phyloP scores from a whole-genome alignment of 2,329 filamentous ascomycete genomes.

The Aureobasidium sp. region DNA sequence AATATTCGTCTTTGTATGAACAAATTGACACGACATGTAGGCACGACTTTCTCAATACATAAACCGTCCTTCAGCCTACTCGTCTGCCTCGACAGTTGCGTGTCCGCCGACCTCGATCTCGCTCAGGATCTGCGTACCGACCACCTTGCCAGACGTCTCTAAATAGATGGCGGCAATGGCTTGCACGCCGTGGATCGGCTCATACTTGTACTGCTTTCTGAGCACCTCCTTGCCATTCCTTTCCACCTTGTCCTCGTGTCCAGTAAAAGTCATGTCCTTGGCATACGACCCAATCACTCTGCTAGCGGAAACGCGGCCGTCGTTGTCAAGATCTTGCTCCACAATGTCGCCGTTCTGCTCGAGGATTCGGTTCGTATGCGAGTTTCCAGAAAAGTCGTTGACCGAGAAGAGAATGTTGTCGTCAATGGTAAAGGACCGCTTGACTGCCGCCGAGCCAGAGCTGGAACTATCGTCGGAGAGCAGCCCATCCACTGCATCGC shows the following conservation, averaged over 20 bases:
- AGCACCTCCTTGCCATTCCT: conserved; percentile 20
- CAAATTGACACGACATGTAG: background rate
- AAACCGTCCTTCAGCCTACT: background rate
- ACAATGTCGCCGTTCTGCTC: conserved; percentile 59
- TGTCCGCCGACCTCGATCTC: conserved; percentile 16
- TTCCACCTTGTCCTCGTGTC: conserved; percentile 25
- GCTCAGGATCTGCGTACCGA: conserved; percentile 17
- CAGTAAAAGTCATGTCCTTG: conserved; percentile 50
- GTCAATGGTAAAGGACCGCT: conserved; percentile 41
- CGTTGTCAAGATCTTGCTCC: conserved; percentile 48
- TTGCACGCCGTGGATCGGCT: conserved; percentile 22
- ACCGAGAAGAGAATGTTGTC: conserved; percentile 55
- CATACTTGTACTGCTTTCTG: conserved; percentile 23
- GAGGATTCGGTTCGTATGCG: conserved; percentile 46
- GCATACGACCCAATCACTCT: conserved; percentile 52
- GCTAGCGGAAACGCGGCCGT: conserved; percentile 37
- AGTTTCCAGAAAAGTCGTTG: conserved; percentile 48
- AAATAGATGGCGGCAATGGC: conserved; percentile 21
- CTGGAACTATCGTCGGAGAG: background rate
- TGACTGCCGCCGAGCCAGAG: conserved; percentile 32
- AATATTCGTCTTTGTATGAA: background rate
- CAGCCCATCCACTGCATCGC: conserved; percentile 7
- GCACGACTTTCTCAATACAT: background rate
- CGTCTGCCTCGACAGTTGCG: conserved; percentile 1
- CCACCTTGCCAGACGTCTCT: conserved; percentile 17